Evolutionary conservation across 176 grass and related monocot species (phyloP).

Genomic region (Hordeum marinum): DNA sequence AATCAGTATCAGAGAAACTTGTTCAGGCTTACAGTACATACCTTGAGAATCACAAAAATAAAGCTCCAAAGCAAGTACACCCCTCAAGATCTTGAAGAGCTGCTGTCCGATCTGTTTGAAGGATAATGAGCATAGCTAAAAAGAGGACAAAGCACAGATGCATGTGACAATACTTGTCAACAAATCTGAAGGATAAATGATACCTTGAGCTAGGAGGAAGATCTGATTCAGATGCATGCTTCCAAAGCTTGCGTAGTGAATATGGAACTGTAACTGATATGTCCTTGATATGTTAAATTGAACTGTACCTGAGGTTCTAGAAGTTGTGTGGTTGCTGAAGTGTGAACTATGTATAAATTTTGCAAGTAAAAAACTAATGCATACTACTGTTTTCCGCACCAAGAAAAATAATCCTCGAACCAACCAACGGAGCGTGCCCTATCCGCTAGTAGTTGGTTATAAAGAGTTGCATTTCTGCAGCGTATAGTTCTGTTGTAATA

Average conservation of each 20-base stretch:
- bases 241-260: not conserved
- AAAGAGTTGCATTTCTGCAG: too few species aligned
- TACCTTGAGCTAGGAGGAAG: not conserved
- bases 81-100: not conserved
- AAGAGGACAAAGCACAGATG: not conserved
- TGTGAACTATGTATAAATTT: not conserved
- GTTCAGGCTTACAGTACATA: not conserved
- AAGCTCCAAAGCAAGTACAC: slow-evolving; percentile 3
- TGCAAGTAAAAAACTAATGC: too few species aligned
- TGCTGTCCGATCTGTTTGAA: not conserved
- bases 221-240: not conserved
- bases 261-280: not conserved
- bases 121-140: not conserved
- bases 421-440: too few species aligned
- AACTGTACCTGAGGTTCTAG: not conserved
- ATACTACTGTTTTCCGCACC: too few species aligned
- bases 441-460: too few species aligned
- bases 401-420: too few species aligned
- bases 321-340: not conserved
- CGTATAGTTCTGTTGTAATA: too few species aligned
- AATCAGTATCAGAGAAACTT: slow-evolving; percentile 4
- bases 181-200: not conserved
- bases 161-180: not conserved
- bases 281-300: not conserved
- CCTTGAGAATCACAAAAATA: slow-evolving; percentile 6